Percentiles rank a stretch among this genome's conserved stretches.
Evolutionary conservation across 2,329 filamentous ascomycete species (phyloP).

Genomic region (Nannizzia gypsea): DNA sequence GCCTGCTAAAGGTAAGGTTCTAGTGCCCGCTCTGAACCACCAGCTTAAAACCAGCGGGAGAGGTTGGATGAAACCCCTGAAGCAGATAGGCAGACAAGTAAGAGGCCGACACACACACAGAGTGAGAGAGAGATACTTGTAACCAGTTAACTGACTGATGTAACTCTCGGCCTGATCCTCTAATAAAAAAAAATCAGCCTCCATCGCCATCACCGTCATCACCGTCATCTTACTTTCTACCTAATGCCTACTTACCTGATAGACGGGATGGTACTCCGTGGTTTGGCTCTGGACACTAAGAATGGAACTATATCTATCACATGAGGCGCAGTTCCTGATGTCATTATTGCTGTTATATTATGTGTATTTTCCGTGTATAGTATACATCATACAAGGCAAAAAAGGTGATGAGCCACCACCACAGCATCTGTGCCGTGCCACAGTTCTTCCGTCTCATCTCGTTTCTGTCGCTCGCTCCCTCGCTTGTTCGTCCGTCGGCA

Average conservation of each 20-base stretch:
- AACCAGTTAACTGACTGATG: too few species aligned
- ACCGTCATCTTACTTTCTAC: too few species aligned
- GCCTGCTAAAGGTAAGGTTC: too few species aligned
- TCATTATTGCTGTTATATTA: neutral
- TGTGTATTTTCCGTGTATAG: neutral
- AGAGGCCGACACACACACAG: too few species aligned
- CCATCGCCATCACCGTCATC: too few species aligned
- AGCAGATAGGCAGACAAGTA: neutral
- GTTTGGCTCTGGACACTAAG: neutral
- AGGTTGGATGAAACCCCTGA: neutral
- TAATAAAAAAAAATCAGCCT: neutral
- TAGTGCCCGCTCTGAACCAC: conserved; percentile 6
- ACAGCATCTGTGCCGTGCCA: neutral
- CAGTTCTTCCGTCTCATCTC: neutral
- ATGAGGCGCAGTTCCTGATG: neutral
- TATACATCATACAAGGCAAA: neutral
- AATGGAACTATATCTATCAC: neutral
- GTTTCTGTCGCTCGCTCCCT: neutral
- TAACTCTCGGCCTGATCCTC: neutral
- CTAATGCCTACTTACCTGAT: too few species aligned
- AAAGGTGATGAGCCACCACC: neutral
- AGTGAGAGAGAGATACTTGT: too few species aligned
- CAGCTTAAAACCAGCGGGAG: neutral
- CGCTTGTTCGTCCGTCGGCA: neutral
- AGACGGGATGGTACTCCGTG: too few species aligned